Percentiles rank a stretch among this genome's conserved stretches.
Evolutionary conservation across 768 basidiomycete genomes (phyloP).

Genomic region (Symmetrospora coprosmae): DNA sequence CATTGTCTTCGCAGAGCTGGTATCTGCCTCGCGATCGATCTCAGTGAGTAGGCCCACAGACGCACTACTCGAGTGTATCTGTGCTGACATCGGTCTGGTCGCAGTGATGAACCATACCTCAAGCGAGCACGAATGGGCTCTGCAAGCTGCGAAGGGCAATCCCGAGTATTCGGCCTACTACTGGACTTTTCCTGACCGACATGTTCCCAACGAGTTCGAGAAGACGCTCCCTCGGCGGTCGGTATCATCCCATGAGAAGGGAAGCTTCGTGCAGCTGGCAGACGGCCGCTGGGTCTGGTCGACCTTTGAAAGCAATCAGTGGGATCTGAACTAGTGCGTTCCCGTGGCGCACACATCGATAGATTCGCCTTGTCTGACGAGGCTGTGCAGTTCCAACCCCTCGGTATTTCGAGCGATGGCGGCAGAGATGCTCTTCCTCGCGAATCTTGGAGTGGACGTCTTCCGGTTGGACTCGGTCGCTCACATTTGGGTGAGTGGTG

Average conservation of each 20-base stretch:
- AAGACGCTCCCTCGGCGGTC: not conserved
- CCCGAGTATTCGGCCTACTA: not conserved
- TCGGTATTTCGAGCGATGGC: not conserved
- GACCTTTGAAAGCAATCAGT: not conserved
- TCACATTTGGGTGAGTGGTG: not conserved
- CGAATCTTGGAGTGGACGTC: conserved; percentile 7
- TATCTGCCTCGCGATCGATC: not conserved
- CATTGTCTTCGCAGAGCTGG: not conserved
- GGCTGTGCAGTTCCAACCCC: not conserved
- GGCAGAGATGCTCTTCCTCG: not conserved
- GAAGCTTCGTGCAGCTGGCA: not conserved
- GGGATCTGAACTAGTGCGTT: conserved; percentile 12
- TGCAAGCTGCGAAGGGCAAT: not conserved
- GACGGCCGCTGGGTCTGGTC: conserved; percentile 10
- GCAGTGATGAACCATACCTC: conserved; percentile 9
- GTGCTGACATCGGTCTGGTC: no score
- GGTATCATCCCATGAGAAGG: not conserved
- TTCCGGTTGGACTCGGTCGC: not conserved
- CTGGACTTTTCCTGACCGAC: conserved; percentile 5
- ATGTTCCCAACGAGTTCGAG: not conserved
- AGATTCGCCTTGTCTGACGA: not conserved
- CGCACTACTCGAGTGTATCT: no score
- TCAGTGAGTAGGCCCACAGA: no score
- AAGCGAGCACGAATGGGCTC: conserved; percentile 9
- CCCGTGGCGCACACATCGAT: no score